These are phyloP conservation scores for Diaporthe citri DNA, from an alignment of 2,329 filamentous ascomycete species.

Conservation along the genomic window DNA sequence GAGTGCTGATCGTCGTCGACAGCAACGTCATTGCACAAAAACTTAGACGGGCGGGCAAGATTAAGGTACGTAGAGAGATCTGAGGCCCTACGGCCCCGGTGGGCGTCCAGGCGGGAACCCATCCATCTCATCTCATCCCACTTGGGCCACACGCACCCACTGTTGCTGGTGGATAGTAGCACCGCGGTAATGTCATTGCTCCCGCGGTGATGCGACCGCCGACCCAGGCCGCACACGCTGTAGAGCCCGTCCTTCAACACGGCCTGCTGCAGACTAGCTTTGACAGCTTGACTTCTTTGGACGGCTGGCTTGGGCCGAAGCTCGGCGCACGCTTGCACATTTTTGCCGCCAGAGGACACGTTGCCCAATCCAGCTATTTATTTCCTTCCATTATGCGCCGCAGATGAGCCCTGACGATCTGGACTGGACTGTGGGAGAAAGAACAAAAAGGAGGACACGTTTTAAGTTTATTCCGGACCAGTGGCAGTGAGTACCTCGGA, in stretches of 20 bases:
- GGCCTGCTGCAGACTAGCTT: conserved; percentile 8
- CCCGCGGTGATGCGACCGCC: conserved; percentile 16
- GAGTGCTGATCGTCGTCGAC: not conserved
- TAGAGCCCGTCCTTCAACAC: not conserved
- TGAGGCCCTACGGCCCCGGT: not conserved
- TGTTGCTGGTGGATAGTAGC: not conserved
- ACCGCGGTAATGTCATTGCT: conserved; percentile 18
- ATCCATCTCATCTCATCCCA: conserved; percentile 9
- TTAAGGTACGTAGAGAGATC: conserved; percentile 21
- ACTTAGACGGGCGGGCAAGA: not conserved
- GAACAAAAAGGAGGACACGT: not conserved
- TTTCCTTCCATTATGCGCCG: conserved; percentile 15
- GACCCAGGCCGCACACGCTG: not conserved
- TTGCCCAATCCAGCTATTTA: conserved; percentile 4
- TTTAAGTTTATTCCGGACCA: not conserved
- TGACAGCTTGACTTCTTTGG: conserved; percentile 16
- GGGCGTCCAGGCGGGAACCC: not conserved
- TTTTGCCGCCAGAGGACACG: conserved; percentile 10
- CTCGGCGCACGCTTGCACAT: conserved; percentile 6
- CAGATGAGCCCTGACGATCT: not conserved
- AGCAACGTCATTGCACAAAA: conserved; percentile 20
- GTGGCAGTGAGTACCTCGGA: conserved; percentile 18
- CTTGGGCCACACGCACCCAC: conserved; percentile 8
- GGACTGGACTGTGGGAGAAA: not conserved
- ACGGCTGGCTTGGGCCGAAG: conserved; percentile 4